phyloP scores from a whole-genome alignment of 257 asterid species.

The Nicotiana otophora region DNA sequence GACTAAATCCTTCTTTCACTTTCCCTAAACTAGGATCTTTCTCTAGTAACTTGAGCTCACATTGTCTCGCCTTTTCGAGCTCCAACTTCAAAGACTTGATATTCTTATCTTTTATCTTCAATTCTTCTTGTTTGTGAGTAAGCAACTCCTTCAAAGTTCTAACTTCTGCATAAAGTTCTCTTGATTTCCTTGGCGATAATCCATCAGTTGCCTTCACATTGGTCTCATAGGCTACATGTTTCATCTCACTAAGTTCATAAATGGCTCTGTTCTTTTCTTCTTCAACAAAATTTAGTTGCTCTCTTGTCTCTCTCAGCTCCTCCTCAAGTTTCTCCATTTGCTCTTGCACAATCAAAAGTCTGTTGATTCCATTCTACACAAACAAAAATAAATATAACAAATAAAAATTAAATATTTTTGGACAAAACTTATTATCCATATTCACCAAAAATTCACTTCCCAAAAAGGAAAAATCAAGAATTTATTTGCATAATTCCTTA shows the following conservation, averaged over 20 bases:
- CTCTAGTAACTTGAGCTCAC: slow-evolving; percentile 34
- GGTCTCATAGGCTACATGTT: slow-evolving; percentile 16
- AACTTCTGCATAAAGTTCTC: slow-evolving; percentile 9
- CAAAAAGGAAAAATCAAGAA: background rate
- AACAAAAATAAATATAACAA: background rate
- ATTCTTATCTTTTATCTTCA: slow-evolving; percentile 30
- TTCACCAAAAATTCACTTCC: background rate
- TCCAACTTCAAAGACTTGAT: slow-evolving; percentile 36
- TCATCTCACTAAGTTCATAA: slow-evolving; percentile 31
- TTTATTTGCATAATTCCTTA: background rate
- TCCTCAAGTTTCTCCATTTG: slow-evolving; percentile 44
- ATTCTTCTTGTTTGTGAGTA: slow-evolving; percentile 26
- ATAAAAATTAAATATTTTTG: background rate
- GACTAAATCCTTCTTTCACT: slow-evolving; percentile 33
- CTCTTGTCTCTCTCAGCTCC: slow-evolving; percentile 41
- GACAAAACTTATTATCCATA: background rate
- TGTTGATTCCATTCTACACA: slow-evolving; percentile 28
- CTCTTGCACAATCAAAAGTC: slow-evolving; percentile 34
- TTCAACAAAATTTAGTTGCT: slow-evolving; percentile 20
- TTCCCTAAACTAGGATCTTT: slow-evolving; percentile 25
- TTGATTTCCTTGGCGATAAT: background rate
- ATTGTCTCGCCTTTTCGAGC: slow-evolving; percentile 21
- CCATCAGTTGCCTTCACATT: background rate
- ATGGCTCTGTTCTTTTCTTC: slow-evolving; percentile 32
- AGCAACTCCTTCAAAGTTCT: slow-evolving; percentile 32